Percentiles rank a stretch among this genome's conserved stretches.
Evolutionary conservation across 768 basidiomycete species (phyloP).

Genomic region (Phanerodontia chrysosporium): DNA sequence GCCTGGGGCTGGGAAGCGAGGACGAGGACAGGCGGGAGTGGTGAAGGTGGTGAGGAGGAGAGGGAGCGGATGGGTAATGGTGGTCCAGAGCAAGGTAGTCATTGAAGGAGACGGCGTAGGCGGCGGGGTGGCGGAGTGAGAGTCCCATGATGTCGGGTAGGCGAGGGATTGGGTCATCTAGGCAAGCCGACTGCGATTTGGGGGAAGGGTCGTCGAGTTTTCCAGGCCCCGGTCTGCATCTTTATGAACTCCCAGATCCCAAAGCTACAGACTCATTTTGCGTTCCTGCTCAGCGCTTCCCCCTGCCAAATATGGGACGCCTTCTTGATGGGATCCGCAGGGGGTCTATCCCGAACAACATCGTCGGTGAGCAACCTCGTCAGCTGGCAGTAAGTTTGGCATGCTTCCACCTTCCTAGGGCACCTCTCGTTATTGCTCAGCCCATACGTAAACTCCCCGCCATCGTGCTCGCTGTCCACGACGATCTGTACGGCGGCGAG

Average conservation of each 20-base stretch:
- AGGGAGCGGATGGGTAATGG: background rate
- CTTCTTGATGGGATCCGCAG: constrained; percentile 9
- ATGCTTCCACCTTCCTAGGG: background rate
- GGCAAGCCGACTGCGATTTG: background rate
- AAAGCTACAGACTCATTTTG: too few relatives aligned
- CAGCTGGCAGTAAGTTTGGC: too few relatives aligned
- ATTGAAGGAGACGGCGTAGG: background rate
- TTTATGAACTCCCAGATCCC: background rate
- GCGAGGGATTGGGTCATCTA: background rate
- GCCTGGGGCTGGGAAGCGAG: background rate
- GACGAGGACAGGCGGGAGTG: constrained; percentile 2
- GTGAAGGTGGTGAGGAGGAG: background rate
- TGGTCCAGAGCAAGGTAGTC: constrained; percentile 7
- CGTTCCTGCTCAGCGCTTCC: too few relatives aligned
- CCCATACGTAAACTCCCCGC: background rate
- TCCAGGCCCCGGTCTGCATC: background rate
- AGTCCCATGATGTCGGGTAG: background rate
- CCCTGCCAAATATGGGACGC: too few relatives aligned
- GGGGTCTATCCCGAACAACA: too few relatives aligned
- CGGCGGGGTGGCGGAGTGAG: constrained; percentile 19
- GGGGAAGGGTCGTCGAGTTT: background rate
- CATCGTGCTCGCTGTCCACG: background rate
- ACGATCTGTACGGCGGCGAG: background rate
- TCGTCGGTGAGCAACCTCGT: too few relatives aligned
- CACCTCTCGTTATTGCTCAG: background rate